Evolutionary conservation across 2,329 filamentous ascomycete genomes (phyloP).

Genomic region (Fusarium devonianum): DNA sequence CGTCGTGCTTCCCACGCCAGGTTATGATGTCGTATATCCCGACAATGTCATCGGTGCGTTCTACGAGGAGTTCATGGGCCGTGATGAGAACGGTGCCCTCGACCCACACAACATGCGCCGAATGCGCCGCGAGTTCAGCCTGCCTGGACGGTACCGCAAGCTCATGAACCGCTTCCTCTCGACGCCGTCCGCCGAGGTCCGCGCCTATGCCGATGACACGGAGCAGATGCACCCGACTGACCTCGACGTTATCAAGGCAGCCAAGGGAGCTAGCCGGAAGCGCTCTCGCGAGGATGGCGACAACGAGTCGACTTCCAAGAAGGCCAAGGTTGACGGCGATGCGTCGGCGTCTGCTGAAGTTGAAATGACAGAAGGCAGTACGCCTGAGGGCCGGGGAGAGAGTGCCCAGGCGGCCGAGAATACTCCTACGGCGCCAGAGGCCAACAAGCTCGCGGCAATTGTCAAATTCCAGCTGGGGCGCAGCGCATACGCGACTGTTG

Average conservation of each 20-base stretch:
- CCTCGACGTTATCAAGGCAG: slow-evolving; percentile 68
- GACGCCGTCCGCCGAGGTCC: slow-evolving; percentile 71
- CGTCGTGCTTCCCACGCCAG: slow-evolving; percentile 89
- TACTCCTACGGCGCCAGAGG: slow-evolving; percentile 9
- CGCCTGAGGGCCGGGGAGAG: slow-evolving; percentile 12
- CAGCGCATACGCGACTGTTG: slow-evolving; percentile 87
- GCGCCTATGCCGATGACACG: slow-evolving; percentile 71
- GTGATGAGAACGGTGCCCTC: slow-evolving; percentile 76
- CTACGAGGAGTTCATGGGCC: slow-evolving; percentile 87
- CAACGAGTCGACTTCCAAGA: slow-evolving; percentile 35
- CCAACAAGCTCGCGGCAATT: slow-evolving; percentile 66
- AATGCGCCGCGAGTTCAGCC: slow-evolving; percentile 83
- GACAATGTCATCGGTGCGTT: slow-evolving; percentile 82
- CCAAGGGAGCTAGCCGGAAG: slow-evolving; percentile 35
- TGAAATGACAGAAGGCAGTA: slow-evolving; percentile 22
- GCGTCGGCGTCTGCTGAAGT: slow-evolving; percentile 13
- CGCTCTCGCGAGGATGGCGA: slow-evolving; percentile 29
- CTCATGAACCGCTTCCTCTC: slow-evolving; percentile 76
- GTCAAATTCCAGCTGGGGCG: slow-evolving; percentile 78
- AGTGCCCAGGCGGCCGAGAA: slow-evolving; percentile 13
- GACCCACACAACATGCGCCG: slow-evolving; percentile 89
- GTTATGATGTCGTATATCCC: slow-evolving; percentile 89
- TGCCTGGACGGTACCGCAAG: slow-evolving; percentile 89
- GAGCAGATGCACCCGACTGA: slow-evolving; percentile 93
- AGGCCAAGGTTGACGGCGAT: slow-evolving; percentile 37